Conservation (phyloP, 257 asterid genomes). For the Plantago ovata region DNA sequence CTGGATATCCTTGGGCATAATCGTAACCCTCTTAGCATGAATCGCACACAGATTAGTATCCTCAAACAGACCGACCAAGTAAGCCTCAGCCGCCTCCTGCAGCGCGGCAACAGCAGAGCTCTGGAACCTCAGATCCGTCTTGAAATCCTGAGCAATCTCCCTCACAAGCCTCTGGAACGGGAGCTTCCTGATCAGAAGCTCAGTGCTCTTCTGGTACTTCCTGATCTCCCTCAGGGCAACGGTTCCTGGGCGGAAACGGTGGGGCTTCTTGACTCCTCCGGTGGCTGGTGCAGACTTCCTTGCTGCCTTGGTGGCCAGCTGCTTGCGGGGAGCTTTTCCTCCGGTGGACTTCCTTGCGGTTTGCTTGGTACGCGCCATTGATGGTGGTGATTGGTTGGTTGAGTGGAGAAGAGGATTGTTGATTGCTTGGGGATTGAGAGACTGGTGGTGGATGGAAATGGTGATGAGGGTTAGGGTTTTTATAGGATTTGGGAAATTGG, state of each 20-base stretch:
- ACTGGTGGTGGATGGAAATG: not conserved
- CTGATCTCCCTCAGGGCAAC: constrained; percentile 33
- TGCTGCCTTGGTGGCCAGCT: constrained; percentile 35
- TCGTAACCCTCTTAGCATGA: constrained; percentile 33
- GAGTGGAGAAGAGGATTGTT: not conserved
- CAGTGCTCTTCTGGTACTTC: constrained; percentile 37
- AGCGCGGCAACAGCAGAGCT: constrained; percentile 36
- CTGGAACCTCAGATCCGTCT: constrained; percentile 33
- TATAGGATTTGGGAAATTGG: constrained; percentile 10
- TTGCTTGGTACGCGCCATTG: constrained; percentile 32
- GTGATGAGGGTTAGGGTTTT: not conserved
- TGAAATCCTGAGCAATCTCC: constrained; percentile 36
- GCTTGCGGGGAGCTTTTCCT: constrained; percentile 34
- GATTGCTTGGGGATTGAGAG: not conserved
- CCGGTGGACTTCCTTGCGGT: constrained; percentile 35
- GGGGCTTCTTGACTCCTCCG: constrained; percentile 40
- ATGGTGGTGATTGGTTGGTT: not conserved
- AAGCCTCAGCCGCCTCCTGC: constrained; percentile 41
- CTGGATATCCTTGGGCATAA: constrained; percentile 36
- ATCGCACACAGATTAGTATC: constrained; percentile 32
- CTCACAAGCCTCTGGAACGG: constrained; percentile 36
- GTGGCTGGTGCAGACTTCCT: constrained; percentile 36
- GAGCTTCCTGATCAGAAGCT: constrained; percentile 27
- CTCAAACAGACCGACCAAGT: constrained; percentile 32
- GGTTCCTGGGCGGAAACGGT: constrained; percentile 35